phyloP scores from a whole-genome alignment of 768 basidiomycete genomes.

The Mycena pura region DNA sequence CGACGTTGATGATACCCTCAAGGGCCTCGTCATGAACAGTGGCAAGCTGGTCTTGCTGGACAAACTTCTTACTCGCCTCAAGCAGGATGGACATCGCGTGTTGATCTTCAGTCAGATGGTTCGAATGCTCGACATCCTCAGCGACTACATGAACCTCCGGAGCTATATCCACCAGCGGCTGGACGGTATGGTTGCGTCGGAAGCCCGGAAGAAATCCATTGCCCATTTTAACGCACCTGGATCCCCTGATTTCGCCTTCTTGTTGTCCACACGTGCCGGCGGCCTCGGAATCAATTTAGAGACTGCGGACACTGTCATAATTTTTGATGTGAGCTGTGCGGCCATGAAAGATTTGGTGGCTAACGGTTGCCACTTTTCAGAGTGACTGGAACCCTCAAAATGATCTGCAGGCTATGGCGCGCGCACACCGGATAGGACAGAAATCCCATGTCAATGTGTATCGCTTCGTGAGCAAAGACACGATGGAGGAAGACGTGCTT shows the following conservation, averaged over 20 bases:
- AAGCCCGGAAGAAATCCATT: constrained; percentile 92
- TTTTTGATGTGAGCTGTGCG: constrained; percentile 83
- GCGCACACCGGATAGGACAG: constrained; percentile 98
- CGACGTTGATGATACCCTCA: constrained; percentile 82
- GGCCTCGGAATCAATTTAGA: constrained; percentile 98
- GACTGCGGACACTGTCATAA: constrained; percentile 98
- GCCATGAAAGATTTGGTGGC: not conserved
- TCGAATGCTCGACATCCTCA: constrained; percentile 96
- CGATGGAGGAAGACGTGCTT: constrained; percentile 98
- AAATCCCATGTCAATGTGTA: constrained; percentile 99
- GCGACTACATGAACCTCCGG: constrained; percentile 92
- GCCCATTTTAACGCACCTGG: constrained; percentile 95
- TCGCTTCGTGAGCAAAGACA: constrained; percentile 98
- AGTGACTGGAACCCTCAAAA: constrained; percentile 99
- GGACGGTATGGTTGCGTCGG: constrained; percentile 94
- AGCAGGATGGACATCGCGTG: constrained; percentile 93
- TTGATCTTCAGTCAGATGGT: constrained; percentile 99
- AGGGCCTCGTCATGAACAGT: constrained; percentile 97
- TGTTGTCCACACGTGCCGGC: constrained; percentile 95
- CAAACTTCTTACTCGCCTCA: constrained; percentile 90
- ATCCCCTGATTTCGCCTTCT: constrained; percentile 95
- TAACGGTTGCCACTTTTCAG: constrained; percentile 44
- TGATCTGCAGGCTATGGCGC: constrained; percentile 98
- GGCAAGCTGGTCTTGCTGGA: constrained; percentile 99
- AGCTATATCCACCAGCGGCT: constrained; percentile 93